A percentile compares a stretch with the other conserved stretches of the same genome.
These are phyloP conservation scores for Lachnellula subtilissima DNA, from an alignment of 2,329 filamentous ascomycete species.

Conservation along the genomic window DNA sequence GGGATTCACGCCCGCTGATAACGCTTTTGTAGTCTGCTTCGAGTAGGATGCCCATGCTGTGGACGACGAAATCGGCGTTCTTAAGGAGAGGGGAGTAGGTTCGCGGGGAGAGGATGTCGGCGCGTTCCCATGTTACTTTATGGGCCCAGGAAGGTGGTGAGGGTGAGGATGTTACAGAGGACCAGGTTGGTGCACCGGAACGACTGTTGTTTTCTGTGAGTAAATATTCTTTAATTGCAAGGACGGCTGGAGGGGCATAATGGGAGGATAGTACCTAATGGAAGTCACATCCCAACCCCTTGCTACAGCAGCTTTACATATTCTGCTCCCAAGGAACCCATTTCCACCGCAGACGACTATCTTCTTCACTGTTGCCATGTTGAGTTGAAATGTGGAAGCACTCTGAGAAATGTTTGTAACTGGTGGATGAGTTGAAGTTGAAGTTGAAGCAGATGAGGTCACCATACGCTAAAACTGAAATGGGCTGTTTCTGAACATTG, in stretches of 20 bases:
- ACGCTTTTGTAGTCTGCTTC: slow-evolving; percentile 98
- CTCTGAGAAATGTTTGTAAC: background rate
- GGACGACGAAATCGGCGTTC: slow-evolving; percentile 78
- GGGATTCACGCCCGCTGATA: slow-evolving; percentile 74
- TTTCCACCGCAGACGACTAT: slow-evolving; percentile 91
- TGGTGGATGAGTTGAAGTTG: background rate
- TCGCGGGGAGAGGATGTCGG: slow-evolving; percentile 77
- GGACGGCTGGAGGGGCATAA: background rate
- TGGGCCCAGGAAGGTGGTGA: slow-evolving; percentile 74
- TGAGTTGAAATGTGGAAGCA: background rate
- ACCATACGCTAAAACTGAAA: too few species aligned
- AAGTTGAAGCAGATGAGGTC: too few species aligned
- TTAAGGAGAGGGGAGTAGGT: slow-evolving; percentile 74
- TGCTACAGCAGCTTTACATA: slow-evolving; percentile 83
- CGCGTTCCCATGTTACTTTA: slow-evolving; percentile 80
- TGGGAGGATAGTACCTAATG: slow-evolving; percentile 60
- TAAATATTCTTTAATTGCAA: background rate
- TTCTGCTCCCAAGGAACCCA: slow-evolving; percentile 81
- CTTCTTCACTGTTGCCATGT: slow-evolving; percentile 51
- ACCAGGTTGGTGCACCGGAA: slow-evolving; percentile 85
- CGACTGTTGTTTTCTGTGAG: slow-evolving; percentile 51
- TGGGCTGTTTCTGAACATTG: too few species aligned
- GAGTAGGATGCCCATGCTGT: slow-evolving; percentile 92
- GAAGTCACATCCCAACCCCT: slow-evolving; percentile 91
- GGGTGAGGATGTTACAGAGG: slow-evolving; percentile 61